These are phyloP conservation scores for Pseudocercospora crystallina DNA, from an alignment of 2,329 filamentous ascomycete species.

Conservation along the genomic window DNA sequence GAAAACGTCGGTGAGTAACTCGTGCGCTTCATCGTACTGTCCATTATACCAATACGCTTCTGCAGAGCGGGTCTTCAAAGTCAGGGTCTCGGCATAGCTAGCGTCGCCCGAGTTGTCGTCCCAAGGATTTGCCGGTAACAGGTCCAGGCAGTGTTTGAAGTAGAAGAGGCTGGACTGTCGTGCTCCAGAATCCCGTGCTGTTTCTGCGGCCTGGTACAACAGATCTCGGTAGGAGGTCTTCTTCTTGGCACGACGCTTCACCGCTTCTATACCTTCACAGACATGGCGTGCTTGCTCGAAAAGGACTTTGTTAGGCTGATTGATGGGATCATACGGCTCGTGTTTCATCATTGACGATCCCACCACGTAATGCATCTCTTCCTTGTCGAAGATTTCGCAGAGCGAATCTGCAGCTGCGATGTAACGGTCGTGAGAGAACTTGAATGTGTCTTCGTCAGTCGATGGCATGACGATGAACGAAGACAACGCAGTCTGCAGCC, in stretches of 20 bases:
- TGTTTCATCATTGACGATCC: conserved; percentile 78
- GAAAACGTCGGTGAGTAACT: conserved; percentile 70
- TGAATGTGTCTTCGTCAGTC: conserved; percentile 81
- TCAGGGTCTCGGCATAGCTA: conserved; percentile 81
- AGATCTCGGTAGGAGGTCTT: conserved; percentile 63
- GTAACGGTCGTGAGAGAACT: conserved; percentile 85
- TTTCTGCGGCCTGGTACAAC: conserved; percentile 74
- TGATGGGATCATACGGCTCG: conserved; percentile 58
- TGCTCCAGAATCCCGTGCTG: conserved; percentile 78
- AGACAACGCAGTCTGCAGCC: conserved; percentile 78
- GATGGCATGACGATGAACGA: conserved; percentile 78
- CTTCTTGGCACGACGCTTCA: conserved; percentile 63
- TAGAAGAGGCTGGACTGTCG: conserved; percentile 79
- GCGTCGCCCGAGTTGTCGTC: conserved; percentile 65
- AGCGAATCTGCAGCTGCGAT: conserved; percentile 73
- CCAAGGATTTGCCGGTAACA: conserved; percentile 84
- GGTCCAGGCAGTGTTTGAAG: conserved; percentile 70
- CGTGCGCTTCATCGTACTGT: conserved; percentile 65
- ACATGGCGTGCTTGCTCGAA: conserved; percentile 81
- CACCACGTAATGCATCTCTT: conserved; percentile 89
- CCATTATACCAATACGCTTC: conserved; percentile 82
- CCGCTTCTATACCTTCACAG: conserved; percentile 72
- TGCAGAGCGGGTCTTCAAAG: conserved; percentile 73
- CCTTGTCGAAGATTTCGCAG: conserved; percentile 63
- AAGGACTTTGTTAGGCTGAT: conserved; percentile 48